Base-by-base conservation (phyloP, 148 eudicot genomes). In the Gaultheria prostrata region DNA sequence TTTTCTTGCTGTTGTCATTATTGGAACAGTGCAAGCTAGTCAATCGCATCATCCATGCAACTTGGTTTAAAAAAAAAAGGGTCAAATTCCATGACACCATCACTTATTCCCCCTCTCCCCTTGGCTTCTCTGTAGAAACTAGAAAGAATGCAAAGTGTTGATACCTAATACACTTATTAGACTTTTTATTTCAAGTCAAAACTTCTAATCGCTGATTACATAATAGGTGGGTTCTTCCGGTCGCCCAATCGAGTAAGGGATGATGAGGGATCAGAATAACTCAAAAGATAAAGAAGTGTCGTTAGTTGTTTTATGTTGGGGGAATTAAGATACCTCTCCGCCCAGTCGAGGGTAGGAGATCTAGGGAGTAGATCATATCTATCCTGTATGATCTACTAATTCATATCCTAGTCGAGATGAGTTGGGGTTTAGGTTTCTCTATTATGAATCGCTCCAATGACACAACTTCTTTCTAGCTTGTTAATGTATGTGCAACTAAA, bases 11-110 rank as follows among this genome's bases (percentile, higher is more conserved):
- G 8, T 67, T 28, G 43, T 54, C 43, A 35, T 45, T 76, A 39
- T 83, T 63, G 61, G 54, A 33, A 75, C 73, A 57, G 69, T 56
- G 10, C 11, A 18, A 59, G 10, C 11, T 10, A 59, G 59, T 51
- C 46, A 45, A n/a, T 75, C 6, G 50, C 61, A 59, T 56, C 72
- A 33, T 69, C 73, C 81, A 63, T 63, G 70, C 70, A 77, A 65
- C 61, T 77, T 76, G 43, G 54, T 56, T 54, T 54, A 5, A 12
- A 75, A 75, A 57, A 39, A 59, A 83, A 79, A n/a, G n/a, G n/a
- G 86, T 84, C 83, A 84, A 79, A 79, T 28, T 80, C 79, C 57
- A 28, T 80, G 83, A 79, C 82, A 39, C 73, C 82, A 33, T 21
- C 71, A 43, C 48, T 54, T 48, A 17, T 17, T 6, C 28, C n/a